Percentiles rank a stretch among this genome's conserved stretches.
phyloP scores from a whole-genome alignment of 257 asterid genomes.

The Solanum habrochaites region DNA sequence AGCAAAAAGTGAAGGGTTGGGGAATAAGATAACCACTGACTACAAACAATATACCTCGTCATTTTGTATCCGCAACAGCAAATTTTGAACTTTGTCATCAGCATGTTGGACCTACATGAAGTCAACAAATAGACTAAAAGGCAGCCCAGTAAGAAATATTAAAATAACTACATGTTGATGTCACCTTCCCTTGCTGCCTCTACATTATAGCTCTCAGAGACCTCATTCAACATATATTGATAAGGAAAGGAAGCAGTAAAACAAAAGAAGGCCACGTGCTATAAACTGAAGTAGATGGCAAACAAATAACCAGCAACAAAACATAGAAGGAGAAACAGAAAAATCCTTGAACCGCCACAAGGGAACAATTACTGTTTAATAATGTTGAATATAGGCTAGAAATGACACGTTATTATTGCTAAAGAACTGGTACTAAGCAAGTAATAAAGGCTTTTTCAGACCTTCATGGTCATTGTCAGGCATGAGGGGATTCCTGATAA shows the following conservation, averaged over 20 bases:
- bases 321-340: not conserved
- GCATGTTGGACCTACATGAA: slow-evolving; percentile 51
- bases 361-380: not conserved
- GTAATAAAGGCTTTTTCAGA: not conserved
- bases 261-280: not conserved
- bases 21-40: not conserved
- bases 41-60: slow-evolving; percentile 47
- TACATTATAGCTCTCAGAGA: not conserved
- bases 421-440: not conserved
- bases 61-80: slow-evolving; percentile 46
- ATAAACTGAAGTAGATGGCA: not conserved
- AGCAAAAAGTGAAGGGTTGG: not conserved
- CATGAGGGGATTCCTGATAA: not conserved
- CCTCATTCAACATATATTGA: not conserved
- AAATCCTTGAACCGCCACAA: not conserved
- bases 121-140: not conserved
- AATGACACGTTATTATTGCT: not conserved
- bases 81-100: slow-evolving; percentile 62
- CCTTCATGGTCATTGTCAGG: not conserved
- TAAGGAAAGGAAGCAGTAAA: not conserved
- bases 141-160: not conserved
- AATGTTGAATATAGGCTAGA: not conserved
- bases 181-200: not conserved
- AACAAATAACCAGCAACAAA: not conserved
- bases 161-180: not conserved